These are phyloP conservation scores for Candida pini DNA, from an alignment of 805 yeast species.

Conservation along the genomic window DNA sequence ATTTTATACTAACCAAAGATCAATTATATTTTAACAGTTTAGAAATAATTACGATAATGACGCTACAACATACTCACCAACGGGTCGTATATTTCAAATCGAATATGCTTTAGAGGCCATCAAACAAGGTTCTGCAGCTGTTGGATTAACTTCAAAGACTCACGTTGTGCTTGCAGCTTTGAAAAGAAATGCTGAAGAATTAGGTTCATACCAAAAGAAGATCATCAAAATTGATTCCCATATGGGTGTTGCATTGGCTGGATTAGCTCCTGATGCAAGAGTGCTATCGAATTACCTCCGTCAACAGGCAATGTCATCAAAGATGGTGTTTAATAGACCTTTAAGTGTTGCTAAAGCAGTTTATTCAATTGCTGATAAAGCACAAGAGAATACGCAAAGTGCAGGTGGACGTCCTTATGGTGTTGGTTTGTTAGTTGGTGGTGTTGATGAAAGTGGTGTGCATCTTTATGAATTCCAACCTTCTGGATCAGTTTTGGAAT, in stretches of 20 bases:
- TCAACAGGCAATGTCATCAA: conserved; percentile 85
- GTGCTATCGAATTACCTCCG: conserved; percentile 84
- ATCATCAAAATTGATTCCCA: conserved; percentile 88
- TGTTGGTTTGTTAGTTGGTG: conserved; percentile 86
- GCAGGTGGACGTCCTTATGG: conserved; percentile 98
- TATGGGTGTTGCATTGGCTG: conserved; percentile 93
- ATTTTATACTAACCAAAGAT: background rate
- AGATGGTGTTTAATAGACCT: conserved; percentile 80
- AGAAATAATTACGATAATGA: conserved; percentile 99
- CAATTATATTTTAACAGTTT: conserved; percentile 41
- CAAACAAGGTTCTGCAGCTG: conserved; percentile 97
- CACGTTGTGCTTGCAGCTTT: conserved; percentile 91
- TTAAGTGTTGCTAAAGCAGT: conserved; percentile 81
- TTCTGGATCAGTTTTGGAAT: conserved; percentile 87
- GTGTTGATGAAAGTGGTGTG: conserved; percentile 90
- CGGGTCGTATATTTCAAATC: conserved; percentile 85
- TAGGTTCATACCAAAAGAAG: conserved; percentile 95
- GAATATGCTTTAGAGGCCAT: conserved; percentile 93
- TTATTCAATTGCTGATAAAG: conserved; percentile 85
- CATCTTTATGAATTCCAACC: conserved; percentile 95
- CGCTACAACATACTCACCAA: conserved; percentile 94
- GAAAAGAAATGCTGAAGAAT: conserved; percentile 94
- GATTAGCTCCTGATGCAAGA: conserved; percentile 97
- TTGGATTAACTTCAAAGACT: conserved; percentile 80
- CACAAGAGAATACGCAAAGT: conserved; percentile 92